Evolutionary conservation across 306 rosid species (phyloP).

Genomic region (Vigna trinervia): DNA sequence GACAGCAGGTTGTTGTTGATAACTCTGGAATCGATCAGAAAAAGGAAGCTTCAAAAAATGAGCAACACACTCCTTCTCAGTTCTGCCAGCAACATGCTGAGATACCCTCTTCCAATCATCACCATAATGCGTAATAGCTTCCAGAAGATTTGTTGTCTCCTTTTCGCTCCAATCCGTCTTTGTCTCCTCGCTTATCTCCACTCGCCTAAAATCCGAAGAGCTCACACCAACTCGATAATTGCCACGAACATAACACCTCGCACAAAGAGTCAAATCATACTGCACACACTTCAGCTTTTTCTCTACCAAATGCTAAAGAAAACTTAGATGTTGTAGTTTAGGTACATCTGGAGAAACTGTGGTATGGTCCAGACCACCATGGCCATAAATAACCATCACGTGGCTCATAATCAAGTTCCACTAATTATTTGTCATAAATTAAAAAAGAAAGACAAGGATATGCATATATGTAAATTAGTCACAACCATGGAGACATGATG

Average conservation of each 20-base stretch:
- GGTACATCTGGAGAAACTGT: neutral
- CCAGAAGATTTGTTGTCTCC: conserved; percentile 84
- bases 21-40: conserved; percentile 66
- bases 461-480: neutral
- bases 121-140: conserved; percentile 76
- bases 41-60: conserved; percentile 85
- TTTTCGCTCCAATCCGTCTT: conserved; percentile 81
- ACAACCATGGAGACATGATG: neutral
- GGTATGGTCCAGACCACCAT: neutral
- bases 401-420: neutral
- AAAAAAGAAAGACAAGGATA: neutral
- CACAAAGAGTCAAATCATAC: conserved; percentile 90
- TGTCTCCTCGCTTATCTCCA: conserved; percentile 82
- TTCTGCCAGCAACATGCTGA: conserved; percentile 85
- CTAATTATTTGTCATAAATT: neutral
- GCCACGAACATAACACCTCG: conserved; percentile 95
- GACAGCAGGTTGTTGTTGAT: conserved; percentile 47
- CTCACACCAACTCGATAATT: conserved; percentile 82
- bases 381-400: neutral
- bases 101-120: conserved; percentile 94
- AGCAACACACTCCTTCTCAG: conserved; percentile 90
- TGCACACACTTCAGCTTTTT: conserved; percentile 27
- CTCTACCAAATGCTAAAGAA: neutral
- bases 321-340: neutral
- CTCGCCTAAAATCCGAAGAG: conserved; percentile 88